A percentile compares a stretch with the other conserved stretches of the same genome.
phyloP scores from a whole-genome alignment of 192 early-diverging fungal species.

The Chytriomyces sp. region DNA sequence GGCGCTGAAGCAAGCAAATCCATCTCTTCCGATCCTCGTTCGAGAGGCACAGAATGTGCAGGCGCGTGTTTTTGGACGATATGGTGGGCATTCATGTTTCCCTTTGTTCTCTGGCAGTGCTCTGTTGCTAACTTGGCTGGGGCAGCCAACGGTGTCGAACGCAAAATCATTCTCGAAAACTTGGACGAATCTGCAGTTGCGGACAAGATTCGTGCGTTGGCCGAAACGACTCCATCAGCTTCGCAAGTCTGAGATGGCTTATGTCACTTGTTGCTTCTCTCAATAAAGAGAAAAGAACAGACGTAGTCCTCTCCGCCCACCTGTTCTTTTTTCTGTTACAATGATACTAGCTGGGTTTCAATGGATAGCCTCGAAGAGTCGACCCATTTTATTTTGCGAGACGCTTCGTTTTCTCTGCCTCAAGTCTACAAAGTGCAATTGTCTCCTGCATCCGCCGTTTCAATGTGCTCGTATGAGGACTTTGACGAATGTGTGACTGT shows the following conservation, averaged over 20 bases:
- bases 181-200: conserved; percentile 74
- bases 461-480: too few species aligned
- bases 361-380: too few species aligned
- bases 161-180: conserved; percentile 77
- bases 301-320: too few species aligned
- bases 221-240: conserved; percentile 35
- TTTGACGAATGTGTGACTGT: too few species aligned
- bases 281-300: too few species aligned
- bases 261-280: conserved; percentile 16
- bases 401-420: background rate
- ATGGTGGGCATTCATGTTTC: conserved; percentile 70
- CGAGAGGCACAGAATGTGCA: conserved; percentile 85
- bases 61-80: conserved; percentile 88
- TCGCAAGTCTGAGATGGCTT: conserved; percentile 23
- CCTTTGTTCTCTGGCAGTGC: background rate
- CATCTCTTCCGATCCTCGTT: conserved; percentile 85
- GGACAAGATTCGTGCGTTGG: conserved; percentile 70
- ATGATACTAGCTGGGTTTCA: too few species aligned
- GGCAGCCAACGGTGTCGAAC: conserved; percentile 81
- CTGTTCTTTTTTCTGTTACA: too few species aligned
- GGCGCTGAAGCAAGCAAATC: conserved; percentile 84
- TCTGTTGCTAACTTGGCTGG: background rate
- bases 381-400: conserved; percentile 11
- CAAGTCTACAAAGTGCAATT: background rate
- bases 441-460: background rate